These are phyloP conservation scores for Penicillium concentricum DNA, from an alignment of 2,329 filamentous ascomycete species.

Conservation along the genomic window DNA sequence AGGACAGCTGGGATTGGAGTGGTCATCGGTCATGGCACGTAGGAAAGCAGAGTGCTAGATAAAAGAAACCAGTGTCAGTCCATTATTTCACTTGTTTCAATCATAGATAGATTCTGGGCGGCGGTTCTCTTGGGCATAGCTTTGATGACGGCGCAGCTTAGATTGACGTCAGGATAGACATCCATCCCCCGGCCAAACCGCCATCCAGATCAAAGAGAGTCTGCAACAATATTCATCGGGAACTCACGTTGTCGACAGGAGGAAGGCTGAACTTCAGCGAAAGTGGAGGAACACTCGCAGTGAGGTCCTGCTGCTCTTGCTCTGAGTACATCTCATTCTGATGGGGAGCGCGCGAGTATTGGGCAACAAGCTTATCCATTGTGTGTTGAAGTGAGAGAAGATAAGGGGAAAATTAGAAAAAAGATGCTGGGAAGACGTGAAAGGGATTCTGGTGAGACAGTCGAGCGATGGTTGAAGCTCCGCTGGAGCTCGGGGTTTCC, in stretches of 20 bases:
- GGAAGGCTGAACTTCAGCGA: slow-evolving; percentile 95
- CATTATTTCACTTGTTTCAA: not conserved
- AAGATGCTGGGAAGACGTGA: slow-evolving; percentile 6
- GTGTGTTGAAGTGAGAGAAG: slow-evolving; percentile 20
- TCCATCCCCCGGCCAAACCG: not conserved
- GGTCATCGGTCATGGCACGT: slow-evolving; percentile 94
- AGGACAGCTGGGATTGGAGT: slow-evolving; percentile 91
- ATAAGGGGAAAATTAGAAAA: slow-evolving; percentile 3
- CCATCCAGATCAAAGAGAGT: slow-evolving; percentile 2
- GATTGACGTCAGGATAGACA: slow-evolving; percentile 11
- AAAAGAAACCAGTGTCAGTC: slow-evolving; percentile 5
- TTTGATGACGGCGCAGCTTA: slow-evolving; percentile 9
- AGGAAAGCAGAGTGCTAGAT: slow-evolving; percentile 85
- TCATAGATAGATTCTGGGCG: not conserved
- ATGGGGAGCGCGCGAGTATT: slow-evolving; percentile 79
- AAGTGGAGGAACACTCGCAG: slow-evolving; percentile 69
- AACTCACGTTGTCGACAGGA: slow-evolving; percentile 79
- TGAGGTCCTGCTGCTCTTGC: slow-evolving; percentile 72
- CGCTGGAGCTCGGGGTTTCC: slow-evolving; percentile 31
- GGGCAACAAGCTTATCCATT: slow-evolving; percentile 93
- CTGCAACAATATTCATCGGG: not conserved
- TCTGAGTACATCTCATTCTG: slow-evolving; percentile 70
- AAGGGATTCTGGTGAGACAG: slow-evolving; percentile 17
- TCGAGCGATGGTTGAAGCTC: slow-evolving; percentile 24
- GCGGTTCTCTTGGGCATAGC: slow-evolving; percentile 4